Conservation (phyloP, 164 flowering plant genomes). For the Umbilicus rupestris region DNA sequence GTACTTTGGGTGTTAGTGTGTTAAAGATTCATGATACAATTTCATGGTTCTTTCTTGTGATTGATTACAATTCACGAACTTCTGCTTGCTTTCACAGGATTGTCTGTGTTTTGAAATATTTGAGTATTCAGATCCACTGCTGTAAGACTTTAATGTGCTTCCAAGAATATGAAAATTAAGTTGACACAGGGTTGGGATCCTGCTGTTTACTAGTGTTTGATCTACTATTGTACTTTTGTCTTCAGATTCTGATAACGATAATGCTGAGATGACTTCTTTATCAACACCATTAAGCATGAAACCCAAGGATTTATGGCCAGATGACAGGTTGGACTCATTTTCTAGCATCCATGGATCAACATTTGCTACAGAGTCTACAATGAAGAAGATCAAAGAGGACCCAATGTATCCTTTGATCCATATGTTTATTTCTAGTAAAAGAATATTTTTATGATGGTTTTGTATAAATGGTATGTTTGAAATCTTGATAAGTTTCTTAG, state of each 20-base stretch:
- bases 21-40: too few species aligned
- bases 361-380: constrained; percentile 16
- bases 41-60: too few species aligned
- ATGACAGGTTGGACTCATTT: constrained; percentile 13
- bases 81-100: background rate
- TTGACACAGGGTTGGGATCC: too few species aligned
- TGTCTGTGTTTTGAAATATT: background rate
- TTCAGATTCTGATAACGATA: constrained; percentile 26
- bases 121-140: background rate
- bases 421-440: background rate
- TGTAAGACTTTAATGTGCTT: background rate
- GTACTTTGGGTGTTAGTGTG: too few species aligned
- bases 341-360: constrained; percentile 12
- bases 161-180: background rate
- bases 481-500: background rate
- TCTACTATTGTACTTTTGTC: too few species aligned
- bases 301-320: background rate
- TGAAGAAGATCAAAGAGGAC: constrained; percentile 40
- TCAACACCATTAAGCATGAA: constrained; percentile 16
- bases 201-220: too few species aligned
- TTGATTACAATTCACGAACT: too few species aligned
- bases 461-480: background rate
- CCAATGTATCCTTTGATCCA: constrained; percentile 46
- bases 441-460: background rate
- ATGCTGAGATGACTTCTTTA: constrained; percentile 17